These are phyloP conservation scores for Polytrichum commune DNA, from an alignment of 225 moss, liverwort and hornwort genomes.

Conservation along the genomic window DNA sequence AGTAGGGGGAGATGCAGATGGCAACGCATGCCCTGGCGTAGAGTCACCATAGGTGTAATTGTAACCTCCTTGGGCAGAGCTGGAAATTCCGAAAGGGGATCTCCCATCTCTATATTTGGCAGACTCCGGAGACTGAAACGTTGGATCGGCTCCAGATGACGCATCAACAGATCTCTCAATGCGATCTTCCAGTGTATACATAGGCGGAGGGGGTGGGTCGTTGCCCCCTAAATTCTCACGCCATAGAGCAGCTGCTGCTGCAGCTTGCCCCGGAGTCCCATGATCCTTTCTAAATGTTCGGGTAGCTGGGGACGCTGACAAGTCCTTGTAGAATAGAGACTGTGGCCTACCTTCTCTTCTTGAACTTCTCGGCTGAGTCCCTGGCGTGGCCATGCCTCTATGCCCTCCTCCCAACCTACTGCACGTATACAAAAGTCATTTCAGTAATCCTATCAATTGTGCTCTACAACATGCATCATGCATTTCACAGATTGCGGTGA, in stretches of 20 bases:
- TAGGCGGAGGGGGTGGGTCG: slow-evolving; percentile 92
- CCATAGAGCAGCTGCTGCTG: slow-evolving; percentile 69
- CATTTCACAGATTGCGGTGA: no score
- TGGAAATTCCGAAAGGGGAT: slow-evolving; percentile 41
- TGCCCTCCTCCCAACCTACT: slow-evolving; percentile 20
- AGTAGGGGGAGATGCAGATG: slow-evolving; percentile 43
- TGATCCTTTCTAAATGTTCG: slow-evolving; percentile 56
- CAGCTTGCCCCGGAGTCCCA: slow-evolving; percentile 66
- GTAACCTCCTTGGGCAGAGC: slow-evolving; percentile 45
- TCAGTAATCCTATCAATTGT: no score
- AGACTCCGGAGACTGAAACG: slow-evolving; percentile 59
- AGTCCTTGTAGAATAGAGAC: slow-evolving; percentile 92
- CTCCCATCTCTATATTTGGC: slow-evolving; percentile 30
- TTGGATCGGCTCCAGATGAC: slow-evolving; percentile 47
- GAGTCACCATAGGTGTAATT: slow-evolving; percentile 57
- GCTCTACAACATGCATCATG: no score
- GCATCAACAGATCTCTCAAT: slow-evolving; percentile 72
- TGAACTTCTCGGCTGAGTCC: slow-evolving; percentile 57
- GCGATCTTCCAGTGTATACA: slow-evolving; percentile 92
- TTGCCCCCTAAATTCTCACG: slow-evolving; percentile 76
- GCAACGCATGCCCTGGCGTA: slow-evolving; percentile 22
- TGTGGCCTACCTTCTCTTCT: slow-evolving; percentile 69
- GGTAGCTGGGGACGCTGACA: slow-evolving; percentile 75
- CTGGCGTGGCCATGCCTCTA: slow-evolving; percentile 59
- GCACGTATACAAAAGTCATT: neutral